Conservation (phyloP, 805 yeast genomes). For the Ogataea ganodermae region DNA sequence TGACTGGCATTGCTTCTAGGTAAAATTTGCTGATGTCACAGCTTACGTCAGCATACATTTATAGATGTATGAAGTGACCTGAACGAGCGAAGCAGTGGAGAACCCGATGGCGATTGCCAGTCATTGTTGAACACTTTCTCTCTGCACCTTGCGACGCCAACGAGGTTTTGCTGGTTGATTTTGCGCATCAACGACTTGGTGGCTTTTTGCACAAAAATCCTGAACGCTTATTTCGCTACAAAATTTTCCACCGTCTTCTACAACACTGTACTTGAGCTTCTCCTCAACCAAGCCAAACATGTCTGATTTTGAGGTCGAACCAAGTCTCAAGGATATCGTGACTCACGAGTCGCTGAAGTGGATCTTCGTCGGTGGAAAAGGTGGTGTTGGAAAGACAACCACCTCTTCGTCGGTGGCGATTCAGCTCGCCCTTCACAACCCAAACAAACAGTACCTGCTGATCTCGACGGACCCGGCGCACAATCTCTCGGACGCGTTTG, state of each 20-base stretch:
- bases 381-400: slow-evolving; percentile 99
- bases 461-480: slow-evolving; percentile 99
- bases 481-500: slow-evolving; percentile 95
- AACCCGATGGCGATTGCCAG: too few relatives aligned
- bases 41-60: too few relatives aligned
- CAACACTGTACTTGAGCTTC: background rate
- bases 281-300: slow-evolving; percentile 12
- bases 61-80: too few relatives aligned
- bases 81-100: too few relatives aligned
- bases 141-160: too few relatives aligned
- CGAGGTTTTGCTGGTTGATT: too few relatives aligned
- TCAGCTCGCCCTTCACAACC: slow-evolving; percentile 84
- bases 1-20: too few relatives aligned
- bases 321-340: slow-evolving; percentile 67
- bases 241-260: background rate
- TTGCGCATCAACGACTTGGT: too few relatives aligned
- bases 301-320: slow-evolving; percentile 63
- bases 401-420: slow-evolving; percentile 94
- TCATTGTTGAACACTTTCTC: too few relatives aligned
- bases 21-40: too few relatives aligned
- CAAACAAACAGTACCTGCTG: slow-evolving; percentile 75
- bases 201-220: too few relatives aligned
- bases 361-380: slow-evolving; percentile 99
- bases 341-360: slow-evolving; percentile 75
- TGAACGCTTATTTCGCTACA: background rate